phyloP scores from a whole-genome alignment of 176 grass and related monocot genomes.

The Avena insularis region DNA sequence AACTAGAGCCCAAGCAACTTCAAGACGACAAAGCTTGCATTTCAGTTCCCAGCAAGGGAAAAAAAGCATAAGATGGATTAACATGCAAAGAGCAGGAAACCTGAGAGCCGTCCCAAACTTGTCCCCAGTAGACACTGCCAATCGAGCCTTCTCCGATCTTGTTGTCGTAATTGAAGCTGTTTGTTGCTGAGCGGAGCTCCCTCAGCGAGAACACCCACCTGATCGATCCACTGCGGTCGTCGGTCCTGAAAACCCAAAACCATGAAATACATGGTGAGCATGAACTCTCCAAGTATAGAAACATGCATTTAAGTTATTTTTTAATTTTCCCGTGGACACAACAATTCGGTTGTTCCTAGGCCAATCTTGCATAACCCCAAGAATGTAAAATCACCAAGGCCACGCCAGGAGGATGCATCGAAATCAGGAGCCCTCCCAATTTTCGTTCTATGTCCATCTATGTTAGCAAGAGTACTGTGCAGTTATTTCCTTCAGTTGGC shows the following conservation, averaged over 20 bases:
- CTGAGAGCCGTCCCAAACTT: slow-evolving; percentile 91
- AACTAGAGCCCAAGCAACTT: neutral
- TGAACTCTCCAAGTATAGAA: neutral
- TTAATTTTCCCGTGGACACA: neutral
- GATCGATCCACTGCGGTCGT: slow-evolving; percentile 50
- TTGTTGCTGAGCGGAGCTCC: slow-evolving; percentile 79
- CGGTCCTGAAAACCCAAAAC: slow-evolving; percentile 39
- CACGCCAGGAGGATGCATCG: neutral
- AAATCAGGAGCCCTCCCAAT: neutral
- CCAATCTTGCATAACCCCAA: neutral
- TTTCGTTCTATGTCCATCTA: neutral
- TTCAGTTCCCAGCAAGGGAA: slow-evolving; percentile 25
- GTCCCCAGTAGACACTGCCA: slow-evolving; percentile 85
- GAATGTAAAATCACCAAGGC: neutral
- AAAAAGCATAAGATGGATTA: slow-evolving; percentile 9
- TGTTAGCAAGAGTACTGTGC: neutral
- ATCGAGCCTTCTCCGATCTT: slow-evolving; percentile 77
- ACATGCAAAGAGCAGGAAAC: slow-evolving; percentile 43
- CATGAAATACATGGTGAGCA: slow-evolving; percentile 2
- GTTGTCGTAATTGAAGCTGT: slow-evolving; percentile 92
- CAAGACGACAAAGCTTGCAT: neutral
- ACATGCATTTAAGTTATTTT: neutral
- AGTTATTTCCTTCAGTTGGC: neutral
- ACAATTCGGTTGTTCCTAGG: neutral
- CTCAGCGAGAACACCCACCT: slow-evolving; percentile 77